Conservation (phyloP, 164 flowering plant genomes). For the Umbellularia californica region DNA sequence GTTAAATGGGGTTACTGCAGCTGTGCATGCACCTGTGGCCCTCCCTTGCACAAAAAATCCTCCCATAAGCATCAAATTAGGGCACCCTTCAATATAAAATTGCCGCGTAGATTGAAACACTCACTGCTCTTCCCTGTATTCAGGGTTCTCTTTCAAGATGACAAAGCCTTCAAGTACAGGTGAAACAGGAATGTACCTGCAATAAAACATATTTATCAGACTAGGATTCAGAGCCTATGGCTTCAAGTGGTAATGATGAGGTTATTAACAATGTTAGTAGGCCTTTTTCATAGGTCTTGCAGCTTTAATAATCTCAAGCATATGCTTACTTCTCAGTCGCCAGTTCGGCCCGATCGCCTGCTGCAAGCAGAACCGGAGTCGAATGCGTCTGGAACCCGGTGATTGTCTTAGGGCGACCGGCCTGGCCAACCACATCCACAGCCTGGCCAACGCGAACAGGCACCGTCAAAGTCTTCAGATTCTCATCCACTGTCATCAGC, state of each 20-base stretch:
- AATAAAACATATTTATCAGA: not conserved
- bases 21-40: no score
- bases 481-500: constrained; percentile 89
- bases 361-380: constrained; percentile 93
- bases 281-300: no score
- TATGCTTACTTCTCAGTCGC: constrained; percentile 80
- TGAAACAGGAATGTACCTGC: constrained; percentile 78
- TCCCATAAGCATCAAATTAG: no score
- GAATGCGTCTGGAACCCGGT: constrained; percentile 98
- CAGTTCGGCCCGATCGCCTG: constrained; percentile 94
- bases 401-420: constrained; percentile 94
- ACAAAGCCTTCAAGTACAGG: constrained; percentile 96
- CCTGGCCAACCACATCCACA: constrained; percentile 98
- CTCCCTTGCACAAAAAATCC: no score
- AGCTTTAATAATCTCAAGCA: no score
- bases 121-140: constrained; percentile 59
- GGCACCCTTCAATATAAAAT: no score
- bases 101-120: not conserved
- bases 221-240: not conserved
- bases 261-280: no score
- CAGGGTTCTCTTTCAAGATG: constrained; percentile 90
- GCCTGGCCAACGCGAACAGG: constrained; percentile 66
- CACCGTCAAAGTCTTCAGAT: constrained; percentile 81
- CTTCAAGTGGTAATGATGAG: not conserved
- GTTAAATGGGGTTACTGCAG: no score